Base-by-base conservation (phyloP, 805 yeast genomes). In the Schwanniomyces occidentalis region DNA sequence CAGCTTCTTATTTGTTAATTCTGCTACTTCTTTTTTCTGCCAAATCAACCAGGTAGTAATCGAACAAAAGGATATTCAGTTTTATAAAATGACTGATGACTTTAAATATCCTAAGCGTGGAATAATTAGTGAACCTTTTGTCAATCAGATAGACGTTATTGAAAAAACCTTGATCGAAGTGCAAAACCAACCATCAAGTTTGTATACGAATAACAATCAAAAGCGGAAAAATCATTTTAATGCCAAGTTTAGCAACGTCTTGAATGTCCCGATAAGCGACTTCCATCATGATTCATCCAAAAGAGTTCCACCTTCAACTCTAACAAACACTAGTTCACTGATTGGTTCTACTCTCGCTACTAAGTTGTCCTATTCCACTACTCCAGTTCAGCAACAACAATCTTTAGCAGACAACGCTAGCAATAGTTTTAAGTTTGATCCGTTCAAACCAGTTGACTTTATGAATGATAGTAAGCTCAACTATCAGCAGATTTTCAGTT, bases 131-230 rank as follows among this genome's bases (percentile, higher is more conserved):
- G 67, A 59, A 46, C 54, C 69, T 34, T 65, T 65, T 48, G 56
- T 51, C 15, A 43, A 46, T 40, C 71, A 65, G 42, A 26, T 54
- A 30, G 70, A 63, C 27, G 27, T 51, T 20, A 55, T 65, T 28
- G 61, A 58, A 28, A 60, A 52, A 38, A 51, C 56, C 19, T 40
- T 52, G 42, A 47, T 60, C 32, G 71, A 65, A 39, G 48, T 49
- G 16, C 61, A 61, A 37, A 51, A 52, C 44, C 67, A 61, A 43
- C 69, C 70, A 5, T 26, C 40, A 10, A 34, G 34, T 10, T 23
- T 9, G 4, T 27, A 18, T 21, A 22, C 26, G n/a, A 17, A 26
- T 24, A 25, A 20, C 13, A 35, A 22, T 17, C 10, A 19, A 14
- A 24, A 27, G 12, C 24, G 25, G 13, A 21, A 23, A 16, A 30